Conservation (phyloP, 805 yeast species). For the Barnettozyma botsteinii region DNA sequence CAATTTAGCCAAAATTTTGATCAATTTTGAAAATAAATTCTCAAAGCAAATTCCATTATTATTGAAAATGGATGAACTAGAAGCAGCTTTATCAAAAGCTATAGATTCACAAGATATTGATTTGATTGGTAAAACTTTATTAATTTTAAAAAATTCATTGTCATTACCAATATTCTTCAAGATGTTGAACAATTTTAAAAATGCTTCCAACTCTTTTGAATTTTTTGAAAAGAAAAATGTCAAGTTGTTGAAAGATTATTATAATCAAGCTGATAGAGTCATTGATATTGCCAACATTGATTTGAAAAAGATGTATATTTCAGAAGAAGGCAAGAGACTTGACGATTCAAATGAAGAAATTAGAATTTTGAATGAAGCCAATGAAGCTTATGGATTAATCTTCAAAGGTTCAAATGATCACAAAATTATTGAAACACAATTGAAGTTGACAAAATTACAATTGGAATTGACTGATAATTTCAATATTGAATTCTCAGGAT, state of each 20-base stretch:
- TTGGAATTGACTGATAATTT: slow-evolving; percentile 31
- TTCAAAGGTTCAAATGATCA: slow-evolving; percentile 32
- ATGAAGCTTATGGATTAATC: slow-evolving; percentile 29
- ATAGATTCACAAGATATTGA: slow-evolving; percentile 38
- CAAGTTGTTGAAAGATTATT: slow-evolving; percentile 45
- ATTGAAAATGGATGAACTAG: slow-evolving; percentile 66
- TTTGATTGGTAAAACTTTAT: slow-evolving; percentile 50
- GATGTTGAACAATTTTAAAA: slow-evolving; percentile 43
- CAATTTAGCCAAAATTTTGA: slow-evolving; percentile 58
- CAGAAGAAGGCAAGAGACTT: slow-evolving; percentile 9
- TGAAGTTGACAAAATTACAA: slow-evolving; percentile 39
- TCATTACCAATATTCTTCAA: slow-evolving; percentile 66
- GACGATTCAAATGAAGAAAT: slow-evolving; percentile 17
- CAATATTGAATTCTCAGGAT: slow-evolving; percentile 24
- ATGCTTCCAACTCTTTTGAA: slow-evolving; percentile 32
- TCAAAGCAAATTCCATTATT: slow-evolving; percentile 57
- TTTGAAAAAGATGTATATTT: slow-evolving; percentile 20
- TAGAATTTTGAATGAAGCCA: slow-evolving; percentile 25
- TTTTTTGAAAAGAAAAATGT: slow-evolving; percentile 30
- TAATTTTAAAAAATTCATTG: slow-evolving; percentile 45
- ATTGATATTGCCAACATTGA: slow-evolving; percentile 40
- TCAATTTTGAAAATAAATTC: slow-evolving; percentile 56
- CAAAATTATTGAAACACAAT: slow-evolving; percentile 39
- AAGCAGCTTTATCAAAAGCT: slow-evolving; percentile 61
- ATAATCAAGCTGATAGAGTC: slow-evolving; percentile 58